These are phyloP conservation scores for Russula compacta DNA, from an alignment of 768 basidiomycete species.

Conservation along the genomic window DNA sequence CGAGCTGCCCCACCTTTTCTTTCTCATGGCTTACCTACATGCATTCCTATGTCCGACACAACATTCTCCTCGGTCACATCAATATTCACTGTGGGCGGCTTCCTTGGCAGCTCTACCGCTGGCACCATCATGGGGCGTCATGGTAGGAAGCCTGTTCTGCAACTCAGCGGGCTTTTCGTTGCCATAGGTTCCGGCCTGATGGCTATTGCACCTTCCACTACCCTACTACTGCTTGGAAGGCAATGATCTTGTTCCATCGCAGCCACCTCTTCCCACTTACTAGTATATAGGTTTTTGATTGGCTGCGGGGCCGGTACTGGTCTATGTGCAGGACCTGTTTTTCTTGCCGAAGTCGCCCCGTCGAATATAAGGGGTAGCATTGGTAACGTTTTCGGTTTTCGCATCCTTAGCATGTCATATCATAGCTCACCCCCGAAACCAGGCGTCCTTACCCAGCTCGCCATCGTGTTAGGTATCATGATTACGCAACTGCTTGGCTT, in stretches of 20 bases:
- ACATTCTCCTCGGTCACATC: slow-evolving; percentile 79
- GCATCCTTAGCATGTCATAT: not conserved
- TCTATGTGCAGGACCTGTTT: slow-evolving; percentile 74
- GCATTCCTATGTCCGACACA: slow-evolving; percentile 70
- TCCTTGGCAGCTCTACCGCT: slow-evolving; percentile 64
- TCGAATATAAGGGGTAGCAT: slow-evolving; percentile 63
- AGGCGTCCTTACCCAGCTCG: slow-evolving; percentile 78
- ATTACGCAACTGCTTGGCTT: slow-evolving; percentile 75
- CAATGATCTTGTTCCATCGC: slow-evolving; percentile 24
- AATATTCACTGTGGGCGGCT: slow-evolving; percentile 80
- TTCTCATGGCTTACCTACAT: slow-evolving; percentile 47
- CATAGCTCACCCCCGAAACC: not conserved
- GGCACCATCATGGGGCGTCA: slow-evolving; percentile 59
- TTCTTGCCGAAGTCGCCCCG: slow-evolving; percentile 79
- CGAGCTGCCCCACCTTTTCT: slow-evolving; percentile 25
- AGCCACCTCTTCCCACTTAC: not conserved
- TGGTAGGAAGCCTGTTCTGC: slow-evolving; percentile 63
- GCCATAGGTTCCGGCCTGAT: slow-evolving; percentile 57
- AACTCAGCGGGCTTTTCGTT: slow-evolving; percentile 46
- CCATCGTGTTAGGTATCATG: slow-evolving; percentile 81
- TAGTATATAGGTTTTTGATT: slow-evolving; percentile 43
- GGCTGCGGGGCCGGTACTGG: slow-evolving; percentile 68
- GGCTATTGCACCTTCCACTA: slow-evolving; percentile 48
- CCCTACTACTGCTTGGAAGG: slow-evolving; percentile 58
- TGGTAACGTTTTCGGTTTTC: slow-evolving; percentile 35